phyloP scores from a whole-genome alignment of 208 protist genomes.

The Trypanosoma platydactyli region DNA sequence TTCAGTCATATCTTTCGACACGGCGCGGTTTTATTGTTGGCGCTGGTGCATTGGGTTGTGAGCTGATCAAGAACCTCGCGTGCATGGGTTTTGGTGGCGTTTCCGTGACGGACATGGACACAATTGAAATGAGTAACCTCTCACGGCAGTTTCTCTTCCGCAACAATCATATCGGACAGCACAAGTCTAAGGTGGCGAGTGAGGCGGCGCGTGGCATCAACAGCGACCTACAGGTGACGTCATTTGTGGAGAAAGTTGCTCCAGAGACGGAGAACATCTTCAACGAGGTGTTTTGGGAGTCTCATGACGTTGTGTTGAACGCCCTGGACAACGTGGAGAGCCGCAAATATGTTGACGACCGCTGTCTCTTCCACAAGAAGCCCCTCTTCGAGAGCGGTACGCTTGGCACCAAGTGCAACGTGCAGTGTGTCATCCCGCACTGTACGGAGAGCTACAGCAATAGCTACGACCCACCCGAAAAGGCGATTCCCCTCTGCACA shows the following conservation, averaged over 20 bases:
- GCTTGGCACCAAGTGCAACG: constrained; percentile 98
- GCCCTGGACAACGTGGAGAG: constrained; percentile 99
- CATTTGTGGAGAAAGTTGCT: constrained; percentile 92
- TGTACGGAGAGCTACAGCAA: constrained; percentile 98
- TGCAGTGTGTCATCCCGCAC: constrained; percentile 96
- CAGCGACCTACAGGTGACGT: constrained; percentile 72
- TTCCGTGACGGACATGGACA: constrained; percentile 99
- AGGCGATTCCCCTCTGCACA: constrained; percentile 99
- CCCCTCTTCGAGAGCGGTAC: constrained; percentile 99
- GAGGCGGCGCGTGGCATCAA: constrained; percentile 95
- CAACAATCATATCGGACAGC: constrained; percentile 91
- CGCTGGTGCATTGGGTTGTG: constrained; percentile 98
- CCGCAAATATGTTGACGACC: constrained; percentile 95
- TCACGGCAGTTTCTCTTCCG: constrained; percentile 99
- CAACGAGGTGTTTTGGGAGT: constrained; percentile 95
- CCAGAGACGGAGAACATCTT: constrained; percentile 96
- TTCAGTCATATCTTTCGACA: constrained; percentile 84
- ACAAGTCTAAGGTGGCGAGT: constrained; percentile 95
- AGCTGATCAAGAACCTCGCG: constrained; percentile 98
- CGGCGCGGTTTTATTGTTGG: constrained; percentile 96
- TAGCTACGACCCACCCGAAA: constrained; percentile 97
- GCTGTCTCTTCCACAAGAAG: constrained; percentile 96
- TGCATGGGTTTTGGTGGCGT: constrained; percentile 96
- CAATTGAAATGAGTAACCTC: constrained; percentile 99
- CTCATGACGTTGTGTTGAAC: constrained; percentile 95